A percentile compares a stretch with the other conserved stretches of the same genome.
phyloP scores from a whole-genome alignment of 257 asterid genomes.

The Gentiana dahurica region DNA sequence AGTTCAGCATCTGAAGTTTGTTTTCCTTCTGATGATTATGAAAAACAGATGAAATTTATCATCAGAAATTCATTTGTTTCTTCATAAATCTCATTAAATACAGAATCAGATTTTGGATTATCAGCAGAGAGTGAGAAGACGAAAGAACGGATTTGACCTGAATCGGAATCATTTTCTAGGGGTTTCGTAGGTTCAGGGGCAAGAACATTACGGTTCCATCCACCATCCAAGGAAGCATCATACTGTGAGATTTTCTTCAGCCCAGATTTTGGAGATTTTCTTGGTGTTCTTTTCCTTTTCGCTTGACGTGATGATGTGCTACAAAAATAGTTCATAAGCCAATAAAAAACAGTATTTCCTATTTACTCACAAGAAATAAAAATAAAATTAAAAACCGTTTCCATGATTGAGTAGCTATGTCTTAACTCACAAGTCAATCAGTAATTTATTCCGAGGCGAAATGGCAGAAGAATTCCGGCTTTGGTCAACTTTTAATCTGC shows the following conservation, averaged over 20 bases:
- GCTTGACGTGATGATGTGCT: constrained; percentile 57
- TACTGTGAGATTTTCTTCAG: constrained; percentile 26
- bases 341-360: constrained; percentile 4
- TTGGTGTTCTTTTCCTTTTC: constrained; percentile 77
- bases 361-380: too few species aligned
- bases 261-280: constrained; percentile 41
- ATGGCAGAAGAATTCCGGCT: constrained; percentile 39
- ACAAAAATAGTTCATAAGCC: constrained; percentile 23
- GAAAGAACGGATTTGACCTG: constrained; percentile 32
- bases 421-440: constrained; percentile 47
- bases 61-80: too few species aligned
- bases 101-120: neutral
- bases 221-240: constrained; percentile 25
- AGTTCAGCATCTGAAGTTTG: constrained; percentile 30
- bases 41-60: too few species aligned
- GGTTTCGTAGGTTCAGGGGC: constrained; percentile 26
- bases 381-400: constrained; percentile 1
- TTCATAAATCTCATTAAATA: too few species aligned
- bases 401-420: constrained; percentile 10
- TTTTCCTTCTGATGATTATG: constrained; percentile 12
- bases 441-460: constrained; percentile 29
- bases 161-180: constrained; percentile 26
- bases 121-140: neutral
- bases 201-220: constrained; percentile 24
- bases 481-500: constrained; percentile 52